phyloP scores from a whole-genome alignment of 441 rosid genomes.

The Populus tomentosa region DNA sequence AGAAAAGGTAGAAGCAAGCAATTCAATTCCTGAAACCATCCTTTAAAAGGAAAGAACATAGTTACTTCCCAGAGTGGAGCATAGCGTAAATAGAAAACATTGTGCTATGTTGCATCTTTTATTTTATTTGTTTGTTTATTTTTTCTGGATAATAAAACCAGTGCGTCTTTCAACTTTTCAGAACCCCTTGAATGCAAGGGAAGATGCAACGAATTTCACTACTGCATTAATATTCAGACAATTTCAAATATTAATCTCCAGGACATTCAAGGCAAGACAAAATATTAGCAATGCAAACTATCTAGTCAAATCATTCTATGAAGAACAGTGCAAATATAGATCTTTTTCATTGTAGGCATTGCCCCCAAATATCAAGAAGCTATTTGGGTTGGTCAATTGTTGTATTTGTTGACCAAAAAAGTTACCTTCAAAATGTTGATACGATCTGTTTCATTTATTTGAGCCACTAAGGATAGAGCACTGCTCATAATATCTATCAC shows the following conservation, averaged over 20 bases:
- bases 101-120: neutral
- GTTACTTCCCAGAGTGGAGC: neutral
- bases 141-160: neutral
- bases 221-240: neutral
- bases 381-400: neutral
- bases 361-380: neutral
- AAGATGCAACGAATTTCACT: neutral
- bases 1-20: neutral
- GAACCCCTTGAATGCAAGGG: neutral
- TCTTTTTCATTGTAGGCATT: neutral
- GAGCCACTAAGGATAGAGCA: slow-evolving; percentile 82
- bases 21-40: neutral
- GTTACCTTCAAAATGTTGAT: slow-evolving; percentile 92
- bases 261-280: neutral
- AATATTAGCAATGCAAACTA: neutral
- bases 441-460: slow-evolving; percentile 86
- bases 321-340: too few species aligned
- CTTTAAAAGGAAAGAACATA: neutral
- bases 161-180: neutral
- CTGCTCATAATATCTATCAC: slow-evolving; percentile 96
- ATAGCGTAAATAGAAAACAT: neutral
- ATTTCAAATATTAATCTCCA: neutral
- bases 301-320: neutral
- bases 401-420: slow-evolving; percentile 10
- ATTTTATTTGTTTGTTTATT: too few species aligned